A percentile compares a stretch with the other conserved stretches of the same genome.
phyloP scores from a whole-genome alignment of 805 yeast species.

The Saccharomycopsis sp. region DNA sequence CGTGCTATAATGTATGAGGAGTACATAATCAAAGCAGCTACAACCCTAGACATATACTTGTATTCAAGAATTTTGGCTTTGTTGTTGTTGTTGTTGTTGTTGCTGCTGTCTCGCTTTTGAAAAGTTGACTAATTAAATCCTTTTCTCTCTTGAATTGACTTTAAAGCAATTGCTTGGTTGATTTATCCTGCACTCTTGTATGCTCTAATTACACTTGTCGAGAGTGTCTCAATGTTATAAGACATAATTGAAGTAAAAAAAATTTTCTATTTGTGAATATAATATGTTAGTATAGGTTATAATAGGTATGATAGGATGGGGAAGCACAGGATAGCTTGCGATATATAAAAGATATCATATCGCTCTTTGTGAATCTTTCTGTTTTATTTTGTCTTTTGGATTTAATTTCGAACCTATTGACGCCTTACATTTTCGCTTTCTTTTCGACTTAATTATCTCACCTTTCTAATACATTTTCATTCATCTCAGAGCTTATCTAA shows the following conservation, averaged over 20 bases:
- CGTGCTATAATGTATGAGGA: too few species aligned
- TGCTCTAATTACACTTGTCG: neutral
- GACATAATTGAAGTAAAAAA: neutral
- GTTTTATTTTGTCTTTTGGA: neutral
- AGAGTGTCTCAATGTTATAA: neutral
- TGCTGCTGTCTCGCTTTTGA: neutral
- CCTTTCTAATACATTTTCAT: neutral
- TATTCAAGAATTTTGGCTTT: neutral
- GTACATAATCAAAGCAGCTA: neutral
- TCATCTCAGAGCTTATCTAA: neutral
- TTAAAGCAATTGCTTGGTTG: too few species aligned
- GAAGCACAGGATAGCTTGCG: neutral
- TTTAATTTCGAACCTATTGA: neutral
- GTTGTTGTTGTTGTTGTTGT: too few species aligned
- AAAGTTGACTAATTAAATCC: neutral
- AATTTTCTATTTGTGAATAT: neutral
- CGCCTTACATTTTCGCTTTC: neutral
- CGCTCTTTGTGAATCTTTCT: neutral
- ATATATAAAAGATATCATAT: neutral
- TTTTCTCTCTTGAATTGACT: neutral
- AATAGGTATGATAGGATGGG: neutral
- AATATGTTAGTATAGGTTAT: neutral
- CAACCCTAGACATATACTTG: neutral
- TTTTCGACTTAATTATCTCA: neutral
- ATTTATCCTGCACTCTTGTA: neutral